Conservation (phyloP, 495 filamentous ascomycete genomes). For the Penicillium crystallinum region DNA sequence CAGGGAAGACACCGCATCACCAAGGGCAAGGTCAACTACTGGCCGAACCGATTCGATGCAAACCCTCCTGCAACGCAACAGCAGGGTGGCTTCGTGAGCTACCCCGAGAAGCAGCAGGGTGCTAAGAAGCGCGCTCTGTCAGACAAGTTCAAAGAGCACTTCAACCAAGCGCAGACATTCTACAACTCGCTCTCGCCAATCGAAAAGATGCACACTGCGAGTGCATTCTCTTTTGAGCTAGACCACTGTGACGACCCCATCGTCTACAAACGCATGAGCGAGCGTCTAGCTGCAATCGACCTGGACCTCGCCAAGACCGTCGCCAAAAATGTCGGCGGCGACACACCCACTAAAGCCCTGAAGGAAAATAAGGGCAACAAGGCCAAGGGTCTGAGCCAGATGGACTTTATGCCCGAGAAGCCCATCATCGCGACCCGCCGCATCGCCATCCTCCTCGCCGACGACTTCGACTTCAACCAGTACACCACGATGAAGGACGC, state of each 20-base stretch:
- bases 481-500: conserved; percentile 61
- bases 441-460: conserved; percentile 74
- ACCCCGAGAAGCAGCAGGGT: conserved; percentile 59
- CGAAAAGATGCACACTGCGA: conserved; percentile 66
- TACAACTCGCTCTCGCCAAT: conserved; percentile 71
- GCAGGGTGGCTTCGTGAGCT: conserved; percentile 66
- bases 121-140: conserved; percentile 64
- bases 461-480: conserved; percentile 67
- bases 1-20: conserved; percentile 46
- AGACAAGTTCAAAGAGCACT: conserved; percentile 78
- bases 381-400: conserved; percentile 61
- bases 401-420: conserved; percentile 55
- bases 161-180: conserved; percentile 58
- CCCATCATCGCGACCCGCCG: conserved; percentile 68
- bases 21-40: conserved; percentile 78
- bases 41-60: conserved; percentile 72
- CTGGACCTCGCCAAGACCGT: conserved; percentile 65
- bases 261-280: conserved; percentile 68
- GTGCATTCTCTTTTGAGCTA: conserved; percentile 76
- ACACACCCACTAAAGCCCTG: conserved; percentile 46
- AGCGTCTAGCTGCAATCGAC: conserved; percentile 69
- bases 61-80: conserved; percentile 53
- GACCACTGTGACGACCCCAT: conserved; percentile 84
- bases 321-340: conserved; percentile 63
- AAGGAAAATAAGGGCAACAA: conserved; percentile 62